Evolutionary conservation across 257 asterid species (phyloP).

Genomic region (Primulina huaijiensis): DNA sequence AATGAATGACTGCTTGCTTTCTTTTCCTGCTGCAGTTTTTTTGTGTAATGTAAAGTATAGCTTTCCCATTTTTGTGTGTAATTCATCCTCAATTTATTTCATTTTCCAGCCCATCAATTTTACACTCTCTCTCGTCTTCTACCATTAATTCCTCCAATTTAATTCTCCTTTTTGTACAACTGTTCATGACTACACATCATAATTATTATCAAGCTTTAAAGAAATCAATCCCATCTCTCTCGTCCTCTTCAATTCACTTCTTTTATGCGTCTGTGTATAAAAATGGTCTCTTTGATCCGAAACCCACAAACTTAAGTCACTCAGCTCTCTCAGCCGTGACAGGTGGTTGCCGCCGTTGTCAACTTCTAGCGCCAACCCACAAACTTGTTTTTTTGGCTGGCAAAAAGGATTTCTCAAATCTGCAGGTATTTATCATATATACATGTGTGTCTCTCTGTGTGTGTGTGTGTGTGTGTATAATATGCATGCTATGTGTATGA

Average conservation of each 20-base stretch:
- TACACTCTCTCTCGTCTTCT: constrained; percentile 31
- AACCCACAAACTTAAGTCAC: constrained; percentile 31
- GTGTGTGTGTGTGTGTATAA: too few species aligned
- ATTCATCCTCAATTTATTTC: constrained; percentile 50
- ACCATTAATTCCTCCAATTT: constrained; percentile 34
- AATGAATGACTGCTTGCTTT: constrained; percentile 49
- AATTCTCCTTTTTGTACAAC: constrained; percentile 23
- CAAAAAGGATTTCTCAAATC: constrained; percentile 5
- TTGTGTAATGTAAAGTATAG: constrained; percentile 38
- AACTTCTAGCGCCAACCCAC: too few species aligned
- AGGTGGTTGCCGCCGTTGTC: constrained; percentile 16
- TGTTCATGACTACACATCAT: constrained; percentile 32
- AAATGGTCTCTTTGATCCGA: constrained; percentile 30
- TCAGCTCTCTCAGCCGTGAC: constrained; percentile 11
- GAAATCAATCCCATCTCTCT: constrained; percentile 35
- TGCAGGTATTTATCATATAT: constrained; percentile 16
- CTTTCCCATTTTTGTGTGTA: constrained; percentile 52
- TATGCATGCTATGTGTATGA: too few species aligned
- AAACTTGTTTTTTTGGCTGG: neutral
- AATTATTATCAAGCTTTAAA: constrained; percentile 46
- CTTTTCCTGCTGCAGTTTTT: constrained; percentile 45
- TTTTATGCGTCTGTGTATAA: constrained; percentile 18
- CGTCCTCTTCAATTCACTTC: constrained; percentile 27
- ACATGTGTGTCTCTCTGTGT: too few species aligned
- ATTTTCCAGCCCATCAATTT: constrained; percentile 38